phyloP scores from a whole-genome alignment of 768 basidiomycete genomes.

The Nidularia sp. region DNA sequence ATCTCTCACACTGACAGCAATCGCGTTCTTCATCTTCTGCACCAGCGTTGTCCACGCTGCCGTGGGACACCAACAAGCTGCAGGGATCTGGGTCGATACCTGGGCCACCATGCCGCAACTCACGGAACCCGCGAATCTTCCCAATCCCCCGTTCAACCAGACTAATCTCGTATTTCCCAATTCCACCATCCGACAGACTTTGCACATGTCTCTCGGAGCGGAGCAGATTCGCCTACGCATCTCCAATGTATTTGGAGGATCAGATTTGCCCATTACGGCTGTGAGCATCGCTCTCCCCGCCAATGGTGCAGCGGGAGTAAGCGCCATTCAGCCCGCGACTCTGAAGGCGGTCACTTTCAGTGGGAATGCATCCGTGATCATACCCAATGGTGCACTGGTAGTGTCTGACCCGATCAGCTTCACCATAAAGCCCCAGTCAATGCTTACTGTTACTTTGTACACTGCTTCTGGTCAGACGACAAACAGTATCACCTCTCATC shows the following conservation, averaged over 20 bases:
- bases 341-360: constrained; percentile 38
- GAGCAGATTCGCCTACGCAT: constrained; percentile 37
- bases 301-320: constrained; percentile 28
- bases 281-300: constrained; percentile 37
- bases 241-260: constrained; percentile 44
- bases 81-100: constrained; percentile 24
- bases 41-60: neutral
- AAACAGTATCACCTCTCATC: constrained; percentile 41
- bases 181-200: constrained; percentile 44
- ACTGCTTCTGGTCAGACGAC: constrained; percentile 32
- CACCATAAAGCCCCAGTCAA: constrained; percentile 28
- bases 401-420: constrained; percentile 43
- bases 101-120: constrained; percentile 39
- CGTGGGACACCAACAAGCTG: neutral
- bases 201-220: constrained; percentile 37
- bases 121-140: constrained; percentile 29
- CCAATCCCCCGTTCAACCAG: constrained; percentile 24
- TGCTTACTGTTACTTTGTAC: constrained; percentile 38
- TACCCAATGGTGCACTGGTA: constrained; percentile 40
- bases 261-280: constrained; percentile 37
- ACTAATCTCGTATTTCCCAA: constrained; percentile 33
- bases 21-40: neutral
- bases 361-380: constrained; percentile 29
- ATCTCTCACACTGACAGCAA: neutral
- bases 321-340: constrained; percentile 27